Evolutionary conservation across 108 stramenopile genomes (phyloP), one percentile per base, ranked within the genome.

Genomic region (Cylindrotheca closterium): DNA sequence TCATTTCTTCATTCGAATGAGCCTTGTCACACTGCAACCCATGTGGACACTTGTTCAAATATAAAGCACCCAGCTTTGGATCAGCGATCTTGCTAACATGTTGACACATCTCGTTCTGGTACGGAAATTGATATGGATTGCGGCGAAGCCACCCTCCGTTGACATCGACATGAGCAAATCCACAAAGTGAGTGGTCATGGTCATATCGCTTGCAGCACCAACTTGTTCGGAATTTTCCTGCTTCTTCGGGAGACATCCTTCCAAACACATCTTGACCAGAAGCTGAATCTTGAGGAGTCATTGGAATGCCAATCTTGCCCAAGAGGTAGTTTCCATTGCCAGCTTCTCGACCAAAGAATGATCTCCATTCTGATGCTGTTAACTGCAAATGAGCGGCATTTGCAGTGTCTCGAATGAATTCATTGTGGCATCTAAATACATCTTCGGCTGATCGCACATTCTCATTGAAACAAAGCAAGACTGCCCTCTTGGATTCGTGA

Each of bases 151-250:
- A 94, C 0, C 93, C 93, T 29, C 86, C 75, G 47, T 89, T 89
- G 23, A 87, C 61, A 22, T 87, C 88, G 24, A 80, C 80, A 64
- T 93, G 93, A 30, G 89, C 87, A 63, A 94, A 91, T 15, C 82
- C 71, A 70, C 93, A 94, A 22, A 94, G 67, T 18, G 80, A 60
- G 52, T 89, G 86, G 60, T 94, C 86, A 50, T 94, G 93, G 8
- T 94, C 93, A 66, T 94, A 94, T 25, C 93, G 79, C 60, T 94
- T 94, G 48, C 86, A 68, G 52, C 93, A 94, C 93, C 93, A 94
- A 3, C 86, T 73, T 25, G 88, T 94, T 8, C 87, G 79, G 49
- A 94, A 89, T 51, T 78, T 78, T 52, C 63, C 70, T 2, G 85
- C 69, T 18, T 87, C 89, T n/a, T 75, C 75, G 3, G 58, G 60